These are phyloP conservation scores for Globisporangium alternatum DNA, from an alignment of 352 stramenopile genomes.

Conservation along the genomic window DNA sequence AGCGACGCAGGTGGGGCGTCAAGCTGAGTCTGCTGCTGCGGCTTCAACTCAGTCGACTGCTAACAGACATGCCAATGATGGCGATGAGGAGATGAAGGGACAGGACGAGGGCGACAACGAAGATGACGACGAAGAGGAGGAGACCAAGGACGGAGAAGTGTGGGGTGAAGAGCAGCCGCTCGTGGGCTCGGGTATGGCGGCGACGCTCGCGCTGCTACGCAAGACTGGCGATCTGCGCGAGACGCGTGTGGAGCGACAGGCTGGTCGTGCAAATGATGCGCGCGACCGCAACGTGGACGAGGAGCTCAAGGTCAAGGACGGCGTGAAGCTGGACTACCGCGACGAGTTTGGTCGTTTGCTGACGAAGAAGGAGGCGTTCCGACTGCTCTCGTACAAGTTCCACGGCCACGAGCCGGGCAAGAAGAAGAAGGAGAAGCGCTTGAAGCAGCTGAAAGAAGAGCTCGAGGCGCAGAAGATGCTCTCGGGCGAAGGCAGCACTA, in stretches of 20 bases:
- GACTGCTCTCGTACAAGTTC: constrained; percentile 98
- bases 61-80: constrained; percentile 7
- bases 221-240: constrained; percentile 91
- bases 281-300: constrained; percentile 91
- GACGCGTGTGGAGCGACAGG: constrained; percentile 87
- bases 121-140: constrained; percentile 45
- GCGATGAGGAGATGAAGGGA: constrained; percentile 38
- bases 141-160: constrained; percentile 45
- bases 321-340: constrained; percentile 95
- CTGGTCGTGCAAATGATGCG: constrained; percentile 93
- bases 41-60: background rate
- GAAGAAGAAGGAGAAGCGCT: constrained; percentile 97
- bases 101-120: constrained; percentile 30
- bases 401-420: constrained; percentile 96
- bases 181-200: constrained; percentile 84
- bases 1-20: background rate
- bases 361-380: constrained; percentile 98
- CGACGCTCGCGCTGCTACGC: constrained; percentile 90
- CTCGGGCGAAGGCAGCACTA: constrained; percentile 70
- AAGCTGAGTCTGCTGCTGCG: background rate
- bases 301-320: constrained; percentile 81
- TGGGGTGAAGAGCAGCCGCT: constrained; percentile 87
- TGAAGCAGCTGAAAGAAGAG: constrained; percentile 86
- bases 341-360: constrained; percentile 96
- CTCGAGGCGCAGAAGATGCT: constrained; percentile 70